These are phyloP conservation scores for Melastoma malabathricum DNA, from an alignment of 345 rosid species.

Conservation along the genomic window DNA sequence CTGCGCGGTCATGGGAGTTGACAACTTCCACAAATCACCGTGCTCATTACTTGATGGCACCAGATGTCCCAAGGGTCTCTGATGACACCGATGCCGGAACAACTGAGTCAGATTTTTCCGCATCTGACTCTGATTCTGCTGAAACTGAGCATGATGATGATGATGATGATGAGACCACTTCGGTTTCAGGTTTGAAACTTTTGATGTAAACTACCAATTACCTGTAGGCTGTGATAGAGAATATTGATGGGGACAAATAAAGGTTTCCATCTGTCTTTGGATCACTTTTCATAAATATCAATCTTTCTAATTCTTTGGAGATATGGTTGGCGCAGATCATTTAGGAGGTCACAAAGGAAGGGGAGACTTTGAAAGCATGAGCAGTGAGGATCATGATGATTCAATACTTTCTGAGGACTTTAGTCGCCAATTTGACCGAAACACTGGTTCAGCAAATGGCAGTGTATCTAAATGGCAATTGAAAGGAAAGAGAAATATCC, in stretches of 20 bases:
- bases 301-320: conserved; percentile 22
- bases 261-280: conserved; percentile 1
- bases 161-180: conserved; percentile 50
- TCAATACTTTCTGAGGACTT: conserved; percentile 60
- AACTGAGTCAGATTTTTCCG: conserved; percentile 39
- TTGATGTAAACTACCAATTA: conserved; percentile 1
- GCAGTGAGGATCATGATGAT: conserved; percentile 65
- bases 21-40: conserved; percentile 30
- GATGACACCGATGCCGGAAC: conserved; percentile 47
- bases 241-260: neutral
- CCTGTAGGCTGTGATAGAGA: neutral
- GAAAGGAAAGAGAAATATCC: conserved; percentile 77
- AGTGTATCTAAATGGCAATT: conserved; percentile 84
- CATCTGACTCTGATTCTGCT: conserved; percentile 53
- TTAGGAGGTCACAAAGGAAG: conserved; percentile 27
- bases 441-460: conserved; percentile 31
- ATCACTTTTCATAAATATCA: conserved; percentile 4
- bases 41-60: conserved; percentile 35
- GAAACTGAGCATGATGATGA: conserved; percentile 57
- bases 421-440: conserved; percentile 32
- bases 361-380: conserved; percentile 48
- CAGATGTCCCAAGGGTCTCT: conserved; percentile 33
- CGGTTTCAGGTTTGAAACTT: conserved; percentile 46
- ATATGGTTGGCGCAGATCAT: conserved; percentile 11
- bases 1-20: conserved; percentile 27